A percentile compares a stretch with the other conserved stretches of the same genome.
phyloP scores from a whole-genome alignment of 768 basidiomycete species.

The Rhodotorula sphaerocarpa region DNA sequence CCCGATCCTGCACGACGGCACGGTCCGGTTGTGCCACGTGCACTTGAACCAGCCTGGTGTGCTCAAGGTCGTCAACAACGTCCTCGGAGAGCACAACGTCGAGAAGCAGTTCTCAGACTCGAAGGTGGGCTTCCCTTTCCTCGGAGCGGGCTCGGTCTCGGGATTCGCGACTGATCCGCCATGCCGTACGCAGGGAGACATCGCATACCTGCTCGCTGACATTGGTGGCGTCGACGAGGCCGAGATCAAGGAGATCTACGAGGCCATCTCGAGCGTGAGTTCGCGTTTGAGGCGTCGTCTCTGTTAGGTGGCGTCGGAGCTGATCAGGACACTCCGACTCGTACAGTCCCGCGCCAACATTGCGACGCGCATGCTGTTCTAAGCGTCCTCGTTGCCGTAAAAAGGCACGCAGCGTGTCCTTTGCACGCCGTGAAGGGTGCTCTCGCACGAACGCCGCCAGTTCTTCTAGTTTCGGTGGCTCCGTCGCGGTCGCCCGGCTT shows the following conservation, averaged over 20 bases:
- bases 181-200: slow-evolving; percentile 64
- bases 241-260: slow-evolving; percentile 69
- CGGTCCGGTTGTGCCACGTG: slow-evolving; percentile 84
- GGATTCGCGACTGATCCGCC: too few relatives aligned
- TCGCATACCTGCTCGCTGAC: slow-evolving; percentile 94
- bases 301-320: neutral
- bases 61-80: slow-evolving; percentile 86
- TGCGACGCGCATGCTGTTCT: slow-evolving; percentile 35
- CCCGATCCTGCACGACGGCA: slow-evolving; percentile 74
- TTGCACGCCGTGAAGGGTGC: too few relatives aligned
- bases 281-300: neutral
- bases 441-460: too few relatives aligned
- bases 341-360: slow-evolving; percentile 28
- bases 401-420: too few relatives aligned
- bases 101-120: slow-evolving; percentile 96
- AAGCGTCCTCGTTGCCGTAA: neutral
- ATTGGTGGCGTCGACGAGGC: slow-evolving; percentile 78
- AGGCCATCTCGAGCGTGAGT: slow-evolving; percentile 40
- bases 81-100: slow-evolving; percentile 88
- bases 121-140: slow-evolving; percentile 19
- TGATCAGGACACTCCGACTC: too few relatives aligned
- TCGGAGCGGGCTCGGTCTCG: too few relatives aligned
- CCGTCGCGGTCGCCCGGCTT: too few relatives aligned
- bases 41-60: slow-evolving; percentile 92
- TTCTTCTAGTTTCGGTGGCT: too few relatives aligned